A percentile compares a stretch with the other conserved stretches of the same genome.
These are phyloP conservation scores for Plantago major DNA, from an alignment of 257 asterid genomes.

Conservation along the genomic window DNA sequence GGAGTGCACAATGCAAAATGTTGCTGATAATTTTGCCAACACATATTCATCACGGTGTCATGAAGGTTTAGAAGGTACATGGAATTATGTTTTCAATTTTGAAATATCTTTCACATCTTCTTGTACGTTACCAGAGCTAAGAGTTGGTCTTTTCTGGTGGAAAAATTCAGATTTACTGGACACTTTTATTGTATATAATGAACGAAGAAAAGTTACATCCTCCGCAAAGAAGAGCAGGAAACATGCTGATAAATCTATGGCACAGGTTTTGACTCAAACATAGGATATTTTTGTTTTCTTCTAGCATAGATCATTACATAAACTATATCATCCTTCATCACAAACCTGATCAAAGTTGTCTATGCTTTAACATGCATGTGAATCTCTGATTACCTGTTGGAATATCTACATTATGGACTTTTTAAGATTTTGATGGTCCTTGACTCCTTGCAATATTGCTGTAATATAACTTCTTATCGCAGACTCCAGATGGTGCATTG, in stretches of 20 bases:
- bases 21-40: conserved; percentile 78
- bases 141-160: conserved; percentile 15
- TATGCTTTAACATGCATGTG: neutral
- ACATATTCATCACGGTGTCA: conserved; percentile 59
- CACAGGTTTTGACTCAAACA: conserved; percentile 58
- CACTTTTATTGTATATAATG: conserved; percentile 79
- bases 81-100: conserved; percentile 12
- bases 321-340: conserved; percentile 12
- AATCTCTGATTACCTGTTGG: neutral
- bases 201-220: conserved; percentile 94
- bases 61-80: conserved; percentile 61
- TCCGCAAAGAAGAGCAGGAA: conserved; percentile 91
- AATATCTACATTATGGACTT: no score
- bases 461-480: conserved; percentile 28
- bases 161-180: conserved; percentile 67
- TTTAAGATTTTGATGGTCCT: conserved; percentile 6
- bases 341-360: conserved; percentile 6
- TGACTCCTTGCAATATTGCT: neutral
- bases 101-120: conserved; percentile 8
- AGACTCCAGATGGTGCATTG: conserved; percentile 98
- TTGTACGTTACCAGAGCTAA: conserved; percentile 17
- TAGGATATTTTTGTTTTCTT: conserved; percentile 17
- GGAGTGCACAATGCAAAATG: conserved; percentile 98
- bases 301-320: conserved; percentile 17
- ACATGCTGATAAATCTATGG: conserved; percentile 60